Evolutionary conservation across 108 stramenopile species (phyloP).

Genomic region (Cylindrotheca fusiformis): DNA sequence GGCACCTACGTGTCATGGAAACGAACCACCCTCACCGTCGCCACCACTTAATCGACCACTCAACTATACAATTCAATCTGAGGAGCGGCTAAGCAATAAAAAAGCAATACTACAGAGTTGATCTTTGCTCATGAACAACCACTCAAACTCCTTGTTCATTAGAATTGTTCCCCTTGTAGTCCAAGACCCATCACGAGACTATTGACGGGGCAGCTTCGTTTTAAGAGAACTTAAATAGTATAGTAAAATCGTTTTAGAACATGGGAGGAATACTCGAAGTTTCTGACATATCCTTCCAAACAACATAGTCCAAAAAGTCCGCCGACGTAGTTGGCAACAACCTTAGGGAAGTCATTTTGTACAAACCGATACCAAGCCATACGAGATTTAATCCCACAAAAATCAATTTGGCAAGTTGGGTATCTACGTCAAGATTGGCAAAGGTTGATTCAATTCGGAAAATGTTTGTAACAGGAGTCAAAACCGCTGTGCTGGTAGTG

Average conservation of each 20-base stretch:
- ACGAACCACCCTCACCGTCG: no score
- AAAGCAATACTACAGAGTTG: no score
- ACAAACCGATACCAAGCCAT: conserved; percentile 87
- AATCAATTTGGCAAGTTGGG: conserved; percentile 71
- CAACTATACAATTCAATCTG: no score
- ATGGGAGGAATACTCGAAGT: conserved; percentile 82
- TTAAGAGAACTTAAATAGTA: no score
- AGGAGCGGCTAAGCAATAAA: no score
- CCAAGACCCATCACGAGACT: no score
- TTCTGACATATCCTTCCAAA: conserved; percentile 91
- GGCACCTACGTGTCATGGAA: no score
- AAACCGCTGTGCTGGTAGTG: conserved; percentile 80
- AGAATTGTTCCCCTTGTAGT: no score
- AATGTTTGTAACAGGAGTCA: conserved; percentile 82
- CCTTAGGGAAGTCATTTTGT: conserved; percentile 94
- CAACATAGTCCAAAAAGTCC: conserved; percentile 88
- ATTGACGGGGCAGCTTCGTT: no score
- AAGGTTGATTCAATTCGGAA: conserved; percentile 59
- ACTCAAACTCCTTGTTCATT: no score
- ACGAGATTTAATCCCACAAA: conserved; percentile 82
- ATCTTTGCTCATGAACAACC: no score
- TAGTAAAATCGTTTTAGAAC: background rate
- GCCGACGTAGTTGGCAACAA: conserved; percentile 92
- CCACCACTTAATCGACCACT: no score
- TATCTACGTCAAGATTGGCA: conserved; percentile 64